Evolutionary conservation across 208 protist genomes (phyloP).

Genomic region (Plasmodiophora brassicae): DNA sequence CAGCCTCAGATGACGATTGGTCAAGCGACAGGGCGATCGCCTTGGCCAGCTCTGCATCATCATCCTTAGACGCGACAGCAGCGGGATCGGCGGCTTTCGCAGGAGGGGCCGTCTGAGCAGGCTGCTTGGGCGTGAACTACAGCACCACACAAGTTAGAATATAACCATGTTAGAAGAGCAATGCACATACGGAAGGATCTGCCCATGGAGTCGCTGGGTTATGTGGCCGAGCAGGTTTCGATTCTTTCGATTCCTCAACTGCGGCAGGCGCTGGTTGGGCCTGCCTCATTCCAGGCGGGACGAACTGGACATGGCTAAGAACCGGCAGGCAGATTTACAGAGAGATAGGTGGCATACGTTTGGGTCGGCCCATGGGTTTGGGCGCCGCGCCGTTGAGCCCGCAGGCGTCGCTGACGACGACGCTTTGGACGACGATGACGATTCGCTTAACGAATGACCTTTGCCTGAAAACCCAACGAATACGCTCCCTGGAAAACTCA

Average conservation of each 20-base stretch:
- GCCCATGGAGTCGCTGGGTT: background rate
- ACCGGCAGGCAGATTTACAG: background rate
- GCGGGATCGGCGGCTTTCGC: too few species aligned
- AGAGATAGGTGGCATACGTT: background rate
- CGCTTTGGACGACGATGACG: background rate
- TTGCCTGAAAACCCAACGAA: background rate
- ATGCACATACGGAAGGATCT: background rate
- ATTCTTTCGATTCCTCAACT: background rate
- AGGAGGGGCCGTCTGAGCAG: too few species aligned
- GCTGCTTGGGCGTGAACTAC: too few species aligned
- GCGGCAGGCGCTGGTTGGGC: background rate
- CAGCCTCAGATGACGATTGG: background rate
- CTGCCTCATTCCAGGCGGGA: background rate
- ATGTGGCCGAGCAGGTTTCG: background rate
- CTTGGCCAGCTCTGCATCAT: background rate
- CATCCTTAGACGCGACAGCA: background rate
- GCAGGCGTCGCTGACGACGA: background rate
- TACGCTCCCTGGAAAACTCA: too few species aligned
- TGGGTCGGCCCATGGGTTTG: background rate
- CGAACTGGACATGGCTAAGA: background rate
- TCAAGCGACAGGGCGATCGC: background rate
- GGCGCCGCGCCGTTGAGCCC: background rate
- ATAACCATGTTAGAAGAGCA: background rate
- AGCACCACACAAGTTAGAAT: too few species aligned
- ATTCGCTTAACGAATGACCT: background rate